These are phyloP conservation scores for Lepiota subincarnata DNA, from an alignment of 768 basidiomycete species.

Conservation along the genomic window DNA sequence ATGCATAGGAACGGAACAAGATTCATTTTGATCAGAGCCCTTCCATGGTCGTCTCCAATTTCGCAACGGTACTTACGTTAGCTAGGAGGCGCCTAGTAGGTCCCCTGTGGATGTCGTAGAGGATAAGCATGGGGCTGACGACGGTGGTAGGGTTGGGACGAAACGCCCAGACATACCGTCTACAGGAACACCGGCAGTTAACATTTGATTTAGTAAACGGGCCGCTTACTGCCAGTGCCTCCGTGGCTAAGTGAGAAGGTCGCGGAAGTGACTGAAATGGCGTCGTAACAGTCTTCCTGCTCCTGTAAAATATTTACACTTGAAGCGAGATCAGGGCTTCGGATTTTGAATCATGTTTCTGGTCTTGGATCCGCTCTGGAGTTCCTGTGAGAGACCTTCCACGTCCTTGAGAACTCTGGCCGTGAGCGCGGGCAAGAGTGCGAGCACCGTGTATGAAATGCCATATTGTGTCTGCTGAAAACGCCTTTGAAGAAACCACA, in stretches of 20 bases:
- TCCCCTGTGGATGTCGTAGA: too few species aligned
- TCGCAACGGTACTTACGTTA: too few species aligned
- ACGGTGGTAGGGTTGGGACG: too few species aligned
- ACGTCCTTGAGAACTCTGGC: conserved; percentile 67
- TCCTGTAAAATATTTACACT: conserved; percentile 38
- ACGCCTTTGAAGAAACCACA: conserved; percentile 44
- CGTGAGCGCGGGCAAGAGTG: conserved; percentile 63
- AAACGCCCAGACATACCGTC: too few species aligned
- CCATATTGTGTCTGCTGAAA: conserved; percentile 79
- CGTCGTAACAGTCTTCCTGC: conserved; percentile 31
- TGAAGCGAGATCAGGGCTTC: conserved; percentile 21
- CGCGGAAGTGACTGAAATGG: conserved; percentile 21
- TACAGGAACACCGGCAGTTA: too few species aligned
- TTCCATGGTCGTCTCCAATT: too few species aligned
- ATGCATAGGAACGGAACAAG: too few species aligned
- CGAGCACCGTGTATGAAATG: conserved; percentile 69
- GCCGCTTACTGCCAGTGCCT: conserved; percentile 7
- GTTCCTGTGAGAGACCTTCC: conserved; percentile 58
- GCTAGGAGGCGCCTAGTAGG: too few species aligned
- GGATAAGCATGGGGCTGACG: too few species aligned
- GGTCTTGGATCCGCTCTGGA: conserved; percentile 30
- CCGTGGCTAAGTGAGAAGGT: conserved; percentile 1
- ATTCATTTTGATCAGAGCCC: too few species aligned
- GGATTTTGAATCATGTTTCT: conserved; percentile 7
- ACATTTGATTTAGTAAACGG: not conserved